Base-by-base conservation (phyloP, 306 rosid species). In the Biancaea sappan region DNA sequence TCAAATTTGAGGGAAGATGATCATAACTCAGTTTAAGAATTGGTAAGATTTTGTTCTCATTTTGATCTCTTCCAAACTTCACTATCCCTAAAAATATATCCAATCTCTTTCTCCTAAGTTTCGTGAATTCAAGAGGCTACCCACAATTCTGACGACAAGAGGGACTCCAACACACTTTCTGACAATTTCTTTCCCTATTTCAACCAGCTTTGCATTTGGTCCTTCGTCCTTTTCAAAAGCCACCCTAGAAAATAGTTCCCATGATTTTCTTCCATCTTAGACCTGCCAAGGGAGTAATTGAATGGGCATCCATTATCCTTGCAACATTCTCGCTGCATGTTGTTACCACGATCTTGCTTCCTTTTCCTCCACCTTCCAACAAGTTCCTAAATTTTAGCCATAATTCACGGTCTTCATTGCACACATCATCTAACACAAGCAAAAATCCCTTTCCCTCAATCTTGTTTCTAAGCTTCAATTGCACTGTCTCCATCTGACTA, bases 1-100 rank as follows among this genome's bases (percentile, higher is more conserved):
- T 85, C 40, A 85, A 66, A 68, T 68, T 29, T 28, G 82, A 72
- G 1, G 89, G 76, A 53, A 85, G 86, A 25, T 59, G 2, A n/a
- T 16, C 50, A 51, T 66, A 67, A 57, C 80, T 76, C 0, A 59
- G 32, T 2, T 63, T 73, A 5, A 85, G 84, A 26, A 56, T 62
- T 22, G 59, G 8, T n/a, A 79, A 40, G 7, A 79, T 69, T 6
- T 75, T 69, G 44, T 67, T 77, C 61, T 78, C 68, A 10, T 60
- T 54, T 28, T 37, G 77, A 60, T 54, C 59, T 32, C 59, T 68
- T 71, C 18, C 65, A 19, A 57, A 81, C 78, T 50, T 78, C 81
- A 54, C 68, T 74, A 14, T 85, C 74, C n/a, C 61, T 85, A 15
- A 81, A 81, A 67, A 52, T 69, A 66, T 28, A 9, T 44, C 88